A percentile compares a stretch with the other conserved stretches of the same genome.
phyloP scores from a whole-genome alignment of 2,329 filamentous ascomycete species.

The Colletotrichum musicola region DNA sequence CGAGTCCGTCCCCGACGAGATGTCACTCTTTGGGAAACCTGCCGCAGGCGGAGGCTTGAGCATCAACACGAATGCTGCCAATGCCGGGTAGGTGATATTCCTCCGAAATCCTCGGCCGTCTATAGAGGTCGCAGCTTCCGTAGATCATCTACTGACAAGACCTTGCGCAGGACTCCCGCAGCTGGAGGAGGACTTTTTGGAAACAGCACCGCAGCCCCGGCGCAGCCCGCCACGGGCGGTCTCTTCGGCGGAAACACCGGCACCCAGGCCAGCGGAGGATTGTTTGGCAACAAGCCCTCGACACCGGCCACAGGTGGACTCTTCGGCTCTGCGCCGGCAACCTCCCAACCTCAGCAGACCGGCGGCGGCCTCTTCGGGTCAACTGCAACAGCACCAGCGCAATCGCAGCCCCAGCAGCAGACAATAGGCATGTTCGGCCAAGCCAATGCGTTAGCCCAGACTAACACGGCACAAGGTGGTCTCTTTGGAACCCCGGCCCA shows the following conservation, averaged over 20 bases:
- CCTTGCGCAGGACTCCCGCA: conserved; percentile 17
- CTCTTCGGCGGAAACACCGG: conserved; percentile 37
- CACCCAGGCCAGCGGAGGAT: conserved; percentile 22
- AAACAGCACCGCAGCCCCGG: conserved; percentile 2
- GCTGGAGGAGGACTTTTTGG: conserved; percentile 35
- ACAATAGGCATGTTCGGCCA: conserved; percentile 19
- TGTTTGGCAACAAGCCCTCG: conserved; percentile 26
- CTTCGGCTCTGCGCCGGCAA: conserved; percentile 45
- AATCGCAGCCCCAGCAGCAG: background rate
- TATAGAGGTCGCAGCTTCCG: background rate
- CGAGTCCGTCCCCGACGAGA: conserved; percentile 4
- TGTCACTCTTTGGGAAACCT: background rate
- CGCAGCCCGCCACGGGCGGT: conserved; percentile 35
- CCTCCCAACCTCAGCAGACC: conserved; percentile 46
- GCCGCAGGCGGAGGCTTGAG: conserved; percentile 64
- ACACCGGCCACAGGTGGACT: conserved; percentile 53
- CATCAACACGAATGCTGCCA: conserved; percentile 74
- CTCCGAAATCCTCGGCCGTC: conserved; percentile 3
- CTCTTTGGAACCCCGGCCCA: conserved; percentile 37
- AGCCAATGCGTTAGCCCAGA: background rate
- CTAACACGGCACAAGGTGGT: conserved; percentile 38
- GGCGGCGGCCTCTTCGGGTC: conserved; percentile 30
- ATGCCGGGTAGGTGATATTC: conserved; percentile 61
- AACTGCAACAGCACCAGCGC: background rate
- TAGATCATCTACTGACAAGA: background rate